Conservation (phyloP, 139 green algal species). For the Pseudopediastrum boryanum region DNA sequence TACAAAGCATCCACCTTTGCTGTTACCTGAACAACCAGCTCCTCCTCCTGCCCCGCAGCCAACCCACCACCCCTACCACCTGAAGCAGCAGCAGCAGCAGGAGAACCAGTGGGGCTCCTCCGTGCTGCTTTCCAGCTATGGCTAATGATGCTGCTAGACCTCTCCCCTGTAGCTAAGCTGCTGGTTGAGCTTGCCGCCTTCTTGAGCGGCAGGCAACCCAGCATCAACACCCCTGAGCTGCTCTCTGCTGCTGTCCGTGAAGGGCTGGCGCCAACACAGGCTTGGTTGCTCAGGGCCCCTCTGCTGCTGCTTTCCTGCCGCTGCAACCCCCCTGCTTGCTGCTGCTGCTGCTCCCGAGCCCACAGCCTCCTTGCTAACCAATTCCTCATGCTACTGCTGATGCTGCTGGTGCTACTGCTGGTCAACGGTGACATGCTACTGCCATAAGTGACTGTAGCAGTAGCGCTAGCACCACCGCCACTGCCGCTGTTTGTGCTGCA, state of each 20-base stretch:
- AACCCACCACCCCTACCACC: neutral
- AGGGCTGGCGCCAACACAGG: neutral
- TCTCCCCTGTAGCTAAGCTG: neutral
- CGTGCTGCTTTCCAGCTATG: neutral
- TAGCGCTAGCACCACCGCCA: neutral
- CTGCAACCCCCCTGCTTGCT: too few relatives aligned
- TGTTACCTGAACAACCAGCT: neutral
- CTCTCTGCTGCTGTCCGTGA: neutral
- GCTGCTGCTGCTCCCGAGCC: neutral
- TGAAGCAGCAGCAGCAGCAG: neutral
- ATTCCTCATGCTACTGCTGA: slow-evolving; percentile 1
- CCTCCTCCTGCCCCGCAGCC: neutral
- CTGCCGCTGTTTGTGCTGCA: neutral
- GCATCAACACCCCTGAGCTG: neutral
- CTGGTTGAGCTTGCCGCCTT: neutral
- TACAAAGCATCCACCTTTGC: slow-evolving; percentile 4
- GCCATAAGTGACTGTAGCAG: slow-evolving; percentile 6
- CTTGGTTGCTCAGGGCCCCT: too few relatives aligned
- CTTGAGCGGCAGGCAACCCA: neutral
- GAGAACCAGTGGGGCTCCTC: neutral
- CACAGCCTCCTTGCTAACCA: neutral
- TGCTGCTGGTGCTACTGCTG: slow-evolving; percentile 12
- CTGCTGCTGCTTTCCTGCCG: too few relatives aligned
- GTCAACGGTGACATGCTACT: too few relatives aligned
- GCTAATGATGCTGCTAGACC: neutral